Base-by-base conservation (phyloP, 306 rosid genomes). In the Fragaria nilgerrensis region DNA sequence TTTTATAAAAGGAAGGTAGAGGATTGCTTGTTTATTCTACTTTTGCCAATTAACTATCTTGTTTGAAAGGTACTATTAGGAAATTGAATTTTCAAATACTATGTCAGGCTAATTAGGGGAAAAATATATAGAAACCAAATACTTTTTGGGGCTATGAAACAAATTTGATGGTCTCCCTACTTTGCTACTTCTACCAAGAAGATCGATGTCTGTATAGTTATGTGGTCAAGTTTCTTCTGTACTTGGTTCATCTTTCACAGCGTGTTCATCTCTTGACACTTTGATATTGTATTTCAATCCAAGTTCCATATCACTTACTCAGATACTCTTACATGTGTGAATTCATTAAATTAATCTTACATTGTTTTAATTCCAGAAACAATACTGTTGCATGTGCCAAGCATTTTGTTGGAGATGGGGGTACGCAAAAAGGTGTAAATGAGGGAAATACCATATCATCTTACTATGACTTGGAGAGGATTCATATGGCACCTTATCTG, bases 371-470 rank as follows among this genome's bases (percentile, higher is more conserved):
- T 69, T 73, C 55, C 90, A 91, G 93, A 84, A 82, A 84, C 80
- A 89, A 85, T 68, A 87, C 85, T 19, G 70, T 87, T 29, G 98
- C 97, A 12, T 89, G 90, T 79, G 93, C 98, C 45, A 93, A 89
- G 86, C 97, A 93, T 86, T 93, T 89, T 86, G 93, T 93, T 13
- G 92, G 98, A 61, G 98, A 93, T 68, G 93, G 91, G 55, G 96
- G 93, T 44, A 91, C 97, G 7, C 32, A 85, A 1, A 86, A 84
- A 67, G 93, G 97, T 67, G 59, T 71, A 65, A 86, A 93, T 62
- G 91, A 91, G 74, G 98, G 93, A 67, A 80, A 91, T 81, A 85
- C 90, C 16, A 34, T 82, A 68, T 17, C 77, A 76, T 56, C 92
- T 16, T 88, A 84, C 52, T 85, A 89, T 41, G 90, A 89, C 56